Evolutionary conservation across 768 basidiomycete species (phyloP), one percentile per base, ranked within the genome.

Genomic region (Tylopilus cervinicoccineus): DNA sequence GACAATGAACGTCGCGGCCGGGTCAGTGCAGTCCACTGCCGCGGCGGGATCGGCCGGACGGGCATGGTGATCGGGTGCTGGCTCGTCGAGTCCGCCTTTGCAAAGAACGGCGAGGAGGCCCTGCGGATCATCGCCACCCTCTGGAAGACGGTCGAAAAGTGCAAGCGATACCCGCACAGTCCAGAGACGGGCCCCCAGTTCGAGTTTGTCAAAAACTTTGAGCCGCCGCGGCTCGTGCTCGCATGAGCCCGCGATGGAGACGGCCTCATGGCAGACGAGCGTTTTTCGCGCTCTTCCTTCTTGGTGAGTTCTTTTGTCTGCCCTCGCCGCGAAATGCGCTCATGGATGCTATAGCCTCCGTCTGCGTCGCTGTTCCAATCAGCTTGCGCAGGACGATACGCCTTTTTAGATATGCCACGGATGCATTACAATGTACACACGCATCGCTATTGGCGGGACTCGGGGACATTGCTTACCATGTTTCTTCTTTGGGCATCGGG

Each of bases 171-270:
- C 66, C 86, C 85, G 0, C 77, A 83, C 61, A 85, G 84, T 59
- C 87, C 87, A 14, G 87, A 89, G 69, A 89, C 87, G 3, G 86
- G 87, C 16, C 75, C 83, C 1, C 87, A 89, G 64, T 83, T 81
- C 61, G 83, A 88, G 57, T 89, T 81, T 60, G 87, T 89, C 19
- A 75, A 71, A 58, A 78, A 76, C 57, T 88, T 85, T 57, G 59
- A 60, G 27, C 60, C 63, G 2, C 60, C 63, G 1, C 20, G 63
- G n/a, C 50, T 58, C 34, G 56, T 60, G 37, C 36, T 52, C 7
- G 50, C 57, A 32, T 57, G 42, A 58, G 40, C 45, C 39, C 26
- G 26, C 42, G 8, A n/a, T n/a, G 14, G 7, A 23, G 26, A 7
- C 19, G 2, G 29, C 43, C 43, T 50, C 40, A 3, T 43, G n/a